Percentiles rank a stretch among this genome's conserved stretches.
Conservation (phyloP, 169 alveolate species). For the Eimeria acervulina region DNA sequence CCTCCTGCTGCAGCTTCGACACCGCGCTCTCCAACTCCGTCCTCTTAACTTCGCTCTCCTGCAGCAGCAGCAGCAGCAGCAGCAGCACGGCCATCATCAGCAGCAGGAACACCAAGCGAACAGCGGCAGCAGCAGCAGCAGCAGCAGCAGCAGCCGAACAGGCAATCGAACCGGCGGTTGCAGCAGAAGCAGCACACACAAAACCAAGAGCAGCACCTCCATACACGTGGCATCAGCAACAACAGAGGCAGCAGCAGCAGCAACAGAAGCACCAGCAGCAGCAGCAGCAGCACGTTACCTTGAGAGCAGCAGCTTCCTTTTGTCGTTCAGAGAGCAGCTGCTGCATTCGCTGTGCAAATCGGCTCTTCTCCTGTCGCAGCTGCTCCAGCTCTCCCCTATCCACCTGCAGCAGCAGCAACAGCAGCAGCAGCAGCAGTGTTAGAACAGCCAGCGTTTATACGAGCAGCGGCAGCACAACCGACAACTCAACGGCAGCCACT, state of each 20-base stretch:
- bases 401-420: slow-evolving; percentile 24
- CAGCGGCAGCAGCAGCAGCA: too few species aligned
- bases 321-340: neutral
- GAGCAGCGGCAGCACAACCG: neutral
- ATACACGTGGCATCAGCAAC: too few species aligned
- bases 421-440: neutral
- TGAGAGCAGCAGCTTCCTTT: neutral
- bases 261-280: too few species aligned
- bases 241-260: neutral
- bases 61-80: neutral
- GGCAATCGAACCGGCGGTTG: too few species aligned
- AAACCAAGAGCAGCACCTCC: too few species aligned
- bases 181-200: too few species aligned
- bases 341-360: slow-evolving; percentile 59
- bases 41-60: neutral
- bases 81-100: neutral
- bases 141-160: neutral
- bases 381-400: slow-evolving; percentile 66
- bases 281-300: slow-evolving; percentile 3
- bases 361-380: slow-evolving; percentile 47
- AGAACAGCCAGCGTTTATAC: neutral
- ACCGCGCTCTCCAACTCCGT: neutral
- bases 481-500: neutral
- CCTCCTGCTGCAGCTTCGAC: neutral
- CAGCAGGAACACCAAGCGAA: too few species aligned